Conservation (phyloP, 495 filamentous ascomycete genomes). For the Chlorociboria aeruginascens region DNA sequence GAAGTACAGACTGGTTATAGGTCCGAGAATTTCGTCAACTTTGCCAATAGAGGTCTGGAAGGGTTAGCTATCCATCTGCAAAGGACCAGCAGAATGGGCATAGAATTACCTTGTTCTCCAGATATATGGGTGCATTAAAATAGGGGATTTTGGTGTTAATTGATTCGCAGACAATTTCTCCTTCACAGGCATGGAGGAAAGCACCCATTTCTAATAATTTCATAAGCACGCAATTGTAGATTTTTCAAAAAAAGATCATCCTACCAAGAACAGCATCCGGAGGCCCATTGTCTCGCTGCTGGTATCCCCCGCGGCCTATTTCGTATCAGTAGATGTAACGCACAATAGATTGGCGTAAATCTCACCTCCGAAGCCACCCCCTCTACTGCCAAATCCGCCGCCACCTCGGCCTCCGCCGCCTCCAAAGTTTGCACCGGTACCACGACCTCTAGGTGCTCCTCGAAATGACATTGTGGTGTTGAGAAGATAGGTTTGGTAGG, state of each 20-base stretch:
- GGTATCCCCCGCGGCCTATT: slow-evolving; percentile 41
- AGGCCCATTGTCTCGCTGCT: slow-evolving; percentile 40
- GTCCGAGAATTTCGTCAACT: slow-evolving; percentile 89
- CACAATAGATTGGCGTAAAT: not conserved
- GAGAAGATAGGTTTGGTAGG: slow-evolving; percentile 3
- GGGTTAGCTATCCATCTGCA: slow-evolving; percentile 19
- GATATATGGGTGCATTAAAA: slow-evolving; percentile 97
- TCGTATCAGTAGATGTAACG: not conserved
- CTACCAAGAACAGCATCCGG: slow-evolving; percentile 34
- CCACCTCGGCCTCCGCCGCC: slow-evolving; percentile 35
- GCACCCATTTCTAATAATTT: slow-evolving; percentile 64
- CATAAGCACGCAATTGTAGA: not conserved
- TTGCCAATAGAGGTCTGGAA: slow-evolving; percentile 70
- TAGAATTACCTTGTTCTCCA: slow-evolving; percentile 81
- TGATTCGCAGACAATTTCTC: slow-evolving; percentile 90
- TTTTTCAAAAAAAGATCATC: not conserved
- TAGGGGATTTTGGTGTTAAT: slow-evolving; percentile 93
- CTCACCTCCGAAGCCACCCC: slow-evolving; percentile 22
- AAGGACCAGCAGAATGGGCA: not conserved
- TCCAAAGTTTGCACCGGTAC: slow-evolving; percentile 23
- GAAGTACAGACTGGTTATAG: slow-evolving; percentile 90
- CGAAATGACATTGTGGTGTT: slow-evolving; percentile 19
- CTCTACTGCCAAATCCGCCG: slow-evolving; percentile 38
- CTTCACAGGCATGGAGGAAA: slow-evolving; percentile 88
- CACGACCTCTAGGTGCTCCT: slow-evolving; percentile 20